Evolutionary conservation across 2,329 filamentous ascomycete species (phyloP).

Genomic region (Penicillium aurantiogriseum): DNA sequence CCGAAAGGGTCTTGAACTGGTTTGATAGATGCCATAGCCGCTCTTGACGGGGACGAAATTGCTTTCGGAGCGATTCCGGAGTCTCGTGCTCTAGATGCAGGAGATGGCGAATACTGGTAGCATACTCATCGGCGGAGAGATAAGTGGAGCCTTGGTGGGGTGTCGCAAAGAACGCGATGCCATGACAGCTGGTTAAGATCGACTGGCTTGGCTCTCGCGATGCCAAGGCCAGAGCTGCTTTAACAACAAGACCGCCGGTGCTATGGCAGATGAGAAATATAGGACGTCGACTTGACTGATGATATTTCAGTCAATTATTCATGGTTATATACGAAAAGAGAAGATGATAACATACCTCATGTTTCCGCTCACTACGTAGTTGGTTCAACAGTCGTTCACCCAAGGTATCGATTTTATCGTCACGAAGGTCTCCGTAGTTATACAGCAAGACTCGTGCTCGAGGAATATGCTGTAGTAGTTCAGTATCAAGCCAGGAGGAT

Average conservation of each 20-base stretch:
- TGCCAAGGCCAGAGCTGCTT: conserved; percentile 51
- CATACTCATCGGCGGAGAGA: conserved; percentile 58
- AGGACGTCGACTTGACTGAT: conserved; percentile 43
- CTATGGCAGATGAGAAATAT: conserved; percentile 62
- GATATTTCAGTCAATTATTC: not conserved
- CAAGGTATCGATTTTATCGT: conserved; percentile 29
- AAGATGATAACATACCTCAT: conserved; percentile 13
- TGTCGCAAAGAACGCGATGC: conserved; percentile 61
- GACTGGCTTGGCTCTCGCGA: conserved; percentile 30
- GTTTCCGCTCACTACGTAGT: conserved; percentile 24
- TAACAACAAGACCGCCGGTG: conserved; percentile 60
- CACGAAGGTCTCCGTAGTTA: conserved; percentile 28
- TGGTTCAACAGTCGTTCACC: conserved; percentile 27
- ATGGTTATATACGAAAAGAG: not conserved
- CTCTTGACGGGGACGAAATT: conserved; percentile 53
- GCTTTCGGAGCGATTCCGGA: conserved; percentile 51
- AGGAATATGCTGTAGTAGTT: conserved; percentile 21
- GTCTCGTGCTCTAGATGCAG: conserved; percentile 54
- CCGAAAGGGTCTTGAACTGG: conserved; percentile 56
- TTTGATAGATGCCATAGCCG: conserved; percentile 52
- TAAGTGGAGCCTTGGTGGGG: conserved; percentile 65
- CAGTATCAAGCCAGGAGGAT: conserved; percentile 29
- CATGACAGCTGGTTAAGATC: conserved; percentile 58
- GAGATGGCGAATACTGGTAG: conserved; percentile 53
- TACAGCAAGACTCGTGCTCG: conserved; percentile 30